Percentiles rank a stretch among this genome's conserved stretches.
Conservation (phyloP, 1,139 yeast species). For the Protomyces pachydermus region DNA sequence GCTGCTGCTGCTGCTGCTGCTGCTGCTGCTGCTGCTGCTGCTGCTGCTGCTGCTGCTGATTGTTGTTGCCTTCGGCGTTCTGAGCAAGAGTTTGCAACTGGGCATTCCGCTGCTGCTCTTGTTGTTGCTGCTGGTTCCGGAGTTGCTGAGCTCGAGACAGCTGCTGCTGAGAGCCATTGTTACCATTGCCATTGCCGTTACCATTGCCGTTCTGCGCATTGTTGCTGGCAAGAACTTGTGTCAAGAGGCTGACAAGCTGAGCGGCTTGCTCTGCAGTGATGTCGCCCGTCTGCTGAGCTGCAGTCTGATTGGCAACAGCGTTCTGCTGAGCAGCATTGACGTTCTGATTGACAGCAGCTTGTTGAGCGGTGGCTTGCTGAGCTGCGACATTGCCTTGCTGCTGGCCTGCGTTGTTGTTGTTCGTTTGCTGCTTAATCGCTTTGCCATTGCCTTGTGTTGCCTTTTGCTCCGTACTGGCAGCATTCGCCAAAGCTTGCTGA, state of each 20-base stretch:
- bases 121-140: no score
- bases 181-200: neutral
- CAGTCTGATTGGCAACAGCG: neutral
- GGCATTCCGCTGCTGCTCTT: no score
- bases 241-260: neutral
- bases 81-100: no score
- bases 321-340: neutral
- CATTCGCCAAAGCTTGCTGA: neutral
- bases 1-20: no score
- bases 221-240: neutral
- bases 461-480: neutral
- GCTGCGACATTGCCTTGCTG: neutral
- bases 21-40: no score
- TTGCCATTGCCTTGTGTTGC: neutral
- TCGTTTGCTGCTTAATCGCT: neutral
- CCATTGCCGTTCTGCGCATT: neutral
- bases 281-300: neutral
- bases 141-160: no score
- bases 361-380: neutral
- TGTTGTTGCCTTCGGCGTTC: no score
- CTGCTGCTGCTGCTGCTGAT: no score
- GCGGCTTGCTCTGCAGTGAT: neutral
- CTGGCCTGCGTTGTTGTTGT: neutral
- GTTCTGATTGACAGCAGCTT: neutral
- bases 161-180: no score